Percentiles rank a stretch among this genome's conserved stretches.
phyloP scores from a whole-genome alignment of 768 basidiomycete genomes.

The Lactifluus hygrophoroides region DNA sequence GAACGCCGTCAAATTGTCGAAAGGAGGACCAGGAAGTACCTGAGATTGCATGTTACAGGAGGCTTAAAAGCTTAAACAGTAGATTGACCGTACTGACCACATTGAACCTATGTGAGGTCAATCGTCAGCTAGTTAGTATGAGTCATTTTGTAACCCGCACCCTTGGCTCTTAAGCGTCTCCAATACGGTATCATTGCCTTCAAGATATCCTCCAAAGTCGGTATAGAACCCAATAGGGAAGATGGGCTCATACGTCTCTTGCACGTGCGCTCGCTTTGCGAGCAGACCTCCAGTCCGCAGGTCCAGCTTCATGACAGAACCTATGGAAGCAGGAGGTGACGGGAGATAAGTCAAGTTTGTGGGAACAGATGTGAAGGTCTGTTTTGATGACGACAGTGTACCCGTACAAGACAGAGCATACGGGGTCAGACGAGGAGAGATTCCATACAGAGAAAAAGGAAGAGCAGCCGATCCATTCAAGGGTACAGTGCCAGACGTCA shows the following conservation, averaged over 20 bases:
- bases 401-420: conserved; percentile 32
- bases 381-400: conserved; percentile 17
- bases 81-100: conserved; percentile 27
- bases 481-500: conserved; percentile 27
- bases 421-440: conserved; percentile 26
- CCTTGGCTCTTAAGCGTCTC: conserved; percentile 53
- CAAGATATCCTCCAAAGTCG: conserved; percentile 45
- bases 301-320: conserved; percentile 42
- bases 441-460: conserved; percentile 26
- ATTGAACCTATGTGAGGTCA: conserved; percentile 27
- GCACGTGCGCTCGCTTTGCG: conserved; percentile 27
- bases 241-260: conserved; percentile 30
- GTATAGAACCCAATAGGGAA: conserved; percentile 75
- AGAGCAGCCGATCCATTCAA: conserved; percentile 34
- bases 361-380: conserved; percentile 28
- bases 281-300: conserved; percentile 37
- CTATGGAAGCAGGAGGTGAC: conserved; percentile 25
- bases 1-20: conserved; percentile 49
- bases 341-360: conserved; percentile 36
- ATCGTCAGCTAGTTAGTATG: background rate
- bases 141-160: conserved; percentile 19
- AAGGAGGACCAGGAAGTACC: conserved; percentile 68
- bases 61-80: background rate
- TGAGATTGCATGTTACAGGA: conserved; percentile 12
- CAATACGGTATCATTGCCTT: conserved; percentile 42